Evolutionary conservation across 1,284 basidiomycete genomes (phyloP).

Genomic region (Trichosporon sp.): DNA sequence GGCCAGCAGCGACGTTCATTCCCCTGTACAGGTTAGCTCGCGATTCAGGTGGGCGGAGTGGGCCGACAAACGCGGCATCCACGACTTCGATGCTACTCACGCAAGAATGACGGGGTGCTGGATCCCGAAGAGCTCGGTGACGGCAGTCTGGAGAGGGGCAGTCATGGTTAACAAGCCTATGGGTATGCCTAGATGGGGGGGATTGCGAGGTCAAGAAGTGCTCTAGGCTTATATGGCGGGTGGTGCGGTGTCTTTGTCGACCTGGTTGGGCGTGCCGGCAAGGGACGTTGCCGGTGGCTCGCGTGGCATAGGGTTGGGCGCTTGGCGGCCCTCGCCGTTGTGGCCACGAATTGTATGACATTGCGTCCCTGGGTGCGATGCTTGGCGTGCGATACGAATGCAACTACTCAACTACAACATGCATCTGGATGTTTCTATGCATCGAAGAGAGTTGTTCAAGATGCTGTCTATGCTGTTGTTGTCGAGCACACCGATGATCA

Average conservation of each 20-base stretch:
- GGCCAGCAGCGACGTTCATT: slow-evolving; percentile 83
- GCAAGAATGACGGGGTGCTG: slow-evolving; percentile 83
- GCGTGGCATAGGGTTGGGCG: not conserved
- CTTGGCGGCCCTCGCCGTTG: not conserved
- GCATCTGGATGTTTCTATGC: no score
- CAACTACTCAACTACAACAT: no score
- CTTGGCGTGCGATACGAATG: no score
- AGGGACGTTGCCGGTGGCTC: not conserved
- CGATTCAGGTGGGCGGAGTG: not conserved
- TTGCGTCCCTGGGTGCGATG: no score
- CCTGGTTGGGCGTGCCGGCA: not conserved
- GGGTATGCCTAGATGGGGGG: slow-evolving; percentile 1
- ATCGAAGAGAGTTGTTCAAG: no score
- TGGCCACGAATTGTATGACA: no score
- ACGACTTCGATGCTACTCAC: not conserved
- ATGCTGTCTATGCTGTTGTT: no score
- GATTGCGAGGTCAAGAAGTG: not conserved
- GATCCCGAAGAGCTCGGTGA: slow-evolving; percentile 56
- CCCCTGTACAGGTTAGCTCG: slow-evolving; percentile 44
- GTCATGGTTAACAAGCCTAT: not conserved
- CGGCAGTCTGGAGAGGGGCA: not conserved
- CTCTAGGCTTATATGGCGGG: not conserved
- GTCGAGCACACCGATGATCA: no score
- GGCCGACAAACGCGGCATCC: not conserved
- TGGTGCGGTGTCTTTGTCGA: not conserved